Conservation (phyloP, 2,329 filamentous ascomycete species). For the Trichoderma breve region DNA sequence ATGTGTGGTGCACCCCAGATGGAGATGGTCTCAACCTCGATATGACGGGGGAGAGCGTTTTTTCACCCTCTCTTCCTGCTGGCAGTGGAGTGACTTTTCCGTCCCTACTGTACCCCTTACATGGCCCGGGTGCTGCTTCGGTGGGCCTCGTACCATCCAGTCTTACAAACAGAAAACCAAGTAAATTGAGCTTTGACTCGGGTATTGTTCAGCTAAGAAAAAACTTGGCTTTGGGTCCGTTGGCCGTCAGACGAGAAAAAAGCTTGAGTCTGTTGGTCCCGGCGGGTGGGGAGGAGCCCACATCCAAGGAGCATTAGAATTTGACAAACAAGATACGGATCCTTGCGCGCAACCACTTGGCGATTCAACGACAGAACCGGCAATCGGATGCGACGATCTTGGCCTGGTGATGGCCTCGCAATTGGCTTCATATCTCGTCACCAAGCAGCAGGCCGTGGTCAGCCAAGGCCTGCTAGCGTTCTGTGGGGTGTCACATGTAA, state of each 20-base stretch:
- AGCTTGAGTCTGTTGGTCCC: background rate
- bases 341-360: background rate
- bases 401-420: background rate
- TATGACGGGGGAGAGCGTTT: background rate
- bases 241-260: background rate
- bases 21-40: background rate
- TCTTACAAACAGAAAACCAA: background rate
- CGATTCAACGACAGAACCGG: conserved; percentile 1
- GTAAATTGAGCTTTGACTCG: conserved; percentile 11
- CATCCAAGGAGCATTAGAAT: background rate
- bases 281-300: background rate
- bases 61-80: background rate
- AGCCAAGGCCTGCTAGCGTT: background rate
- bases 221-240: background rate
- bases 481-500: background rate
- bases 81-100: background rate
- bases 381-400: background rate
- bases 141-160: conserved; percentile 10
- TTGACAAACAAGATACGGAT: conserved; percentile 2
- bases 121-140: background rate
- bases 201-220: conserved; percentile 1
- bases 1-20: background rate
- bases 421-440: background rate
- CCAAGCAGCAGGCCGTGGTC: background rate
- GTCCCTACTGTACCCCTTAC: background rate